Evolutionary conservation across 495 filamentous ascomycete species (phyloP).

Genomic region (Xanthoparmelia taractica): DNA sequence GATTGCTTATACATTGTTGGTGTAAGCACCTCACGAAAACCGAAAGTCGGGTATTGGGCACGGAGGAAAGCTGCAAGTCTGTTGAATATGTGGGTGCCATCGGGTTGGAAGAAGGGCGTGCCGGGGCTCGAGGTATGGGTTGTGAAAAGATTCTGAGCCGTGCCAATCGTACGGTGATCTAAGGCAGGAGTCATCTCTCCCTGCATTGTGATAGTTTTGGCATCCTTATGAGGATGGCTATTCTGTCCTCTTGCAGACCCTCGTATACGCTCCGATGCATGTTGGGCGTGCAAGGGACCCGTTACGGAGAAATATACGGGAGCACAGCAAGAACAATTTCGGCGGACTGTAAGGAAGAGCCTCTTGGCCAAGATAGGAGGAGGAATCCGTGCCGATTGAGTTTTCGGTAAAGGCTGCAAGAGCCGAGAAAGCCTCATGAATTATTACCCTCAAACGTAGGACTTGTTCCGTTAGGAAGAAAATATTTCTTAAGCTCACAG

Average conservation of each 20-base stretch:
- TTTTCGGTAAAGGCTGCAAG: constrained; percentile 15
- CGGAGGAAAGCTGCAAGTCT: constrained; percentile 79
- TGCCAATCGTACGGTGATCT: constrained; percentile 66
- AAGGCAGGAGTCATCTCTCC: constrained; percentile 17
- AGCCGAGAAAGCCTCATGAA: constrained; percentile 14
- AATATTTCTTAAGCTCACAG: too few relatives aligned
- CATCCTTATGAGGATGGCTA: background rate
- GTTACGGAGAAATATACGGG: background rate
- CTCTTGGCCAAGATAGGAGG: background rate
- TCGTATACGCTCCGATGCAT: background rate
- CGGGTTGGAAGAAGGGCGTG: constrained; percentile 80
- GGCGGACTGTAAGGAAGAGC: background rate
- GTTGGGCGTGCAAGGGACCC: background rate
- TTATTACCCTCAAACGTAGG: background rate
- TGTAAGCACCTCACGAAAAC: constrained; percentile 86
- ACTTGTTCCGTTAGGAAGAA: background rate
- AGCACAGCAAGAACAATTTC: constrained; percentile 8
- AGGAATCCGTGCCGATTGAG: background rate
- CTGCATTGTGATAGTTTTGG: background rate
- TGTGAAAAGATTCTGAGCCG: constrained; percentile 68
- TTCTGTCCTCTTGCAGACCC: too few relatives aligned
- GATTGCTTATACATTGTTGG: constrained; percentile 91
- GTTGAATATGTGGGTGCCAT: constrained; percentile 80
- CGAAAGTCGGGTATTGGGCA: constrained; percentile 77
- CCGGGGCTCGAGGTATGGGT: constrained; percentile 75